Evolutionary conservation across 176 grass and related monocot genomes (phyloP).

Genomic region (Lolium multiflorum): DNA sequence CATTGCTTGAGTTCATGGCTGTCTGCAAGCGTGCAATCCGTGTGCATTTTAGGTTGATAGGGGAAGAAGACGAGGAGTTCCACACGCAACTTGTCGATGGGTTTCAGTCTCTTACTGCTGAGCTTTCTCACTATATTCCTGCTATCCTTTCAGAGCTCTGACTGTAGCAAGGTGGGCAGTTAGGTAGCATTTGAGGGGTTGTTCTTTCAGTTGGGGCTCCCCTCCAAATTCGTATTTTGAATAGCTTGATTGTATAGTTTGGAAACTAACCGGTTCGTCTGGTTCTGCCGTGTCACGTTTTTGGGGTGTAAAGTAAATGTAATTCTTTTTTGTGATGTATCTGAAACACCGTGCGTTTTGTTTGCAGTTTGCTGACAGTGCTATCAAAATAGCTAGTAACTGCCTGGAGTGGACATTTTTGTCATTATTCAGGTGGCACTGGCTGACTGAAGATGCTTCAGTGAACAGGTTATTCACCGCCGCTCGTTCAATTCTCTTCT

Average conservation of each 20-base stretch:
- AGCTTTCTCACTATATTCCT: constrained; percentile 98
- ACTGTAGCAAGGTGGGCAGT: constrained; percentile 52
- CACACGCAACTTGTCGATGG: constrained; percentile 99
- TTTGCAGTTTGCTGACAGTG: constrained; percentile 39
- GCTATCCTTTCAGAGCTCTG: constrained; percentile 97
- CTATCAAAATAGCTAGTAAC: constrained; percentile 19
- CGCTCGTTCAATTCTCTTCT: no score
- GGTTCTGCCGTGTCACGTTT: constrained; percentile 46
- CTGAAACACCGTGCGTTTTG: constrained; percentile 16
- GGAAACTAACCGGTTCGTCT: constrained; percentile 38
- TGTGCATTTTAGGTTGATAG: constrained; percentile 96
- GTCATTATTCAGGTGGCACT: no score
- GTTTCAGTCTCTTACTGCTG: constrained; percentile 96
- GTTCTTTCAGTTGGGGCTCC: constrained; percentile 40
- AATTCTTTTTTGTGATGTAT: constrained; percentile 38
- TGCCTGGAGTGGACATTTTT: constrained; percentile 8
- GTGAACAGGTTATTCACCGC: no score
- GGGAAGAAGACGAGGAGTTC: constrained; percentile 98
- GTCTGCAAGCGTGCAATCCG: constrained; percentile 98
- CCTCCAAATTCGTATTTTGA: constrained; percentile 44
- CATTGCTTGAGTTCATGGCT: constrained; percentile 98
- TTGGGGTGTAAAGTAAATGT: constrained; percentile 55
- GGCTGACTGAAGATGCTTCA: no score
- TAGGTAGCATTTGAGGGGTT: constrained; percentile 57
- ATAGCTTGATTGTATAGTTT: constrained; percentile 59